phyloP scores from a whole-genome alignment of 129 eudicot genomes.

The Scalesia atractyloides region DNA sequence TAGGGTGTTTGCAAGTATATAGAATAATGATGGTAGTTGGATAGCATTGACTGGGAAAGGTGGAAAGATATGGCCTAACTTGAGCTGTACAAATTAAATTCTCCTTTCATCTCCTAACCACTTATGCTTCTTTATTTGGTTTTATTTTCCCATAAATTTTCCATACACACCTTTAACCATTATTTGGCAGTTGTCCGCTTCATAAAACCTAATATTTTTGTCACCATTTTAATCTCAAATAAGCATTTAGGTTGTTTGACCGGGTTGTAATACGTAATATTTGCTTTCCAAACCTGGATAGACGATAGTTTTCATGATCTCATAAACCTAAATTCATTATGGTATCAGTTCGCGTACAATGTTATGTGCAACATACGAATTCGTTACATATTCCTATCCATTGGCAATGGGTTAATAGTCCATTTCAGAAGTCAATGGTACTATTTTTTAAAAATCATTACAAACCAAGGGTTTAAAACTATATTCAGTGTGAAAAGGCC shows the following conservation, averaged over 20 bases:
- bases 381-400: neutral
- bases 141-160: slow-evolving; percentile 8
- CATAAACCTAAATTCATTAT: neutral
- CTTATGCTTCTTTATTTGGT: slow-evolving; percentile 42
- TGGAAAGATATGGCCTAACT: slow-evolving; percentile 39
- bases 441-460: neutral
- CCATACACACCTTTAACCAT: slow-evolving; percentile 16
- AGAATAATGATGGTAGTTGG: slow-evolving; percentile 36
- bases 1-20: slow-evolving; percentile 31
- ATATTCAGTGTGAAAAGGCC: slow-evolving; percentile 13
- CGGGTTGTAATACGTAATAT: neutral
- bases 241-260: neutral
- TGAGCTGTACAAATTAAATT: slow-evolving; percentile 46
- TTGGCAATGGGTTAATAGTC: neutral
- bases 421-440: slow-evolving; percentile 1
- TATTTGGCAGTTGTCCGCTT: slow-evolving; percentile 43
- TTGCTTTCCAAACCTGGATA: neutral
- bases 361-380: neutral
- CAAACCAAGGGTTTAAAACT: slow-evolving; percentile 3
- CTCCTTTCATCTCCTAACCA: slow-evolving; percentile 44
- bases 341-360: neutral
- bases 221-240: slow-evolving; percentile 11
- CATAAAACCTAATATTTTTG: slow-evolving; percentile 21
- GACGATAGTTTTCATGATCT: neutral
- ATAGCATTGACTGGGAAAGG: slow-evolving; percentile 45